These are phyloP conservation scores for Trichomonas vaginalis DNA, from an alignment of 208 protist species.

Conservation along the genomic window DNA sequence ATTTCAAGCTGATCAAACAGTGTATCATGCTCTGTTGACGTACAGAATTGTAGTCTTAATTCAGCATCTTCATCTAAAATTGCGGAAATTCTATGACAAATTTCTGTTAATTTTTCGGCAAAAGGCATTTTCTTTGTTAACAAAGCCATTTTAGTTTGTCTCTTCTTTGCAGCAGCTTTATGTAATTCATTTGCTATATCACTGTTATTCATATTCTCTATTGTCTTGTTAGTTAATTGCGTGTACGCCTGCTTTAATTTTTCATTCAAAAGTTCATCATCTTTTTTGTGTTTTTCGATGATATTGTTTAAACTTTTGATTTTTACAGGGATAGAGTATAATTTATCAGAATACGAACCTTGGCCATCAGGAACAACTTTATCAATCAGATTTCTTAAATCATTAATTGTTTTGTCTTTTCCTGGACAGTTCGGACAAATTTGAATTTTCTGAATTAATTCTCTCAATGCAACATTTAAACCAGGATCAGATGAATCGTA, in stretches of 20 bases:
- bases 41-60: not conserved
- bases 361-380: not conserved
- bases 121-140: not conserved
- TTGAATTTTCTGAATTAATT: not conserved
- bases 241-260: not conserved
- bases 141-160: not conserved
- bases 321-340: not conserved
- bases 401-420: not conserved
- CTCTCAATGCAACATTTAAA: not conserved
- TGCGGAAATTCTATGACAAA: not conserved
- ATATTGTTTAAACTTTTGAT: not conserved
- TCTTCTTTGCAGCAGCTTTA: not conserved
- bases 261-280: not conserved
- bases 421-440: not conserved
- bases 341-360: not conserved
- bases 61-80: not conserved
- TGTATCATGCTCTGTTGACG: not conserved
- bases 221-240: not conserved
- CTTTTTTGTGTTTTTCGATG: not conserved
- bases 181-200: not conserved
- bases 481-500: not conserved
- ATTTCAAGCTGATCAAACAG: not conserved
- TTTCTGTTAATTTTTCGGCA: not conserved
- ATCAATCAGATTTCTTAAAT: not conserved
- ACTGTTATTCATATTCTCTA: not conserved